Evolutionary conservation across 1,139 yeast genomes (phyloP), one percentile per base, ranked within the genome.

Genomic region (Blastobotrys raffinosifermentans): DNA sequence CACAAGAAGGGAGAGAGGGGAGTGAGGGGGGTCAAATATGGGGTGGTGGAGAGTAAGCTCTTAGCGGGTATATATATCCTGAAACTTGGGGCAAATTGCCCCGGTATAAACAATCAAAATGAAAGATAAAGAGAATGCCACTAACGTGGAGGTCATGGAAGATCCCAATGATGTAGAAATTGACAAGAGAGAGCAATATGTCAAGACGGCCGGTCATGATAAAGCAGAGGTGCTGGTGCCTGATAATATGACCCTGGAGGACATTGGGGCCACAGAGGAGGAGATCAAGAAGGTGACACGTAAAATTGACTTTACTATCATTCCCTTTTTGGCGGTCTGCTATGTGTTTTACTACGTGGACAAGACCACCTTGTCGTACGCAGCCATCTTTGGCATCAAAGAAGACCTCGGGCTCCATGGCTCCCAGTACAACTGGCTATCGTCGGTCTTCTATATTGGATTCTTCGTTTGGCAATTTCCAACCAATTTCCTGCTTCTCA

Each of bases 321-420:
- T 77, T 47, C 85, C 86, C 0, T 44, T 77, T 31, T 64, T 77
- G 62, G 68, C 78, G 50, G 46, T 72, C 10, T 57, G 77, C 23
- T 77, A 77, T 52, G 68, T 75, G 15, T 63, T 72, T 37, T 84
- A 77, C 51, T 75, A 72, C 44, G 70, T 79, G 74, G 87, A 80
- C 56, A 80, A 80, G 50, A 61, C 72, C 11, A 64, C 82, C 4
- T 70, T 70, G 21, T 67, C 79, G 9, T 74, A 72, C 48, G 83
- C 84, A 4, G 69, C 84, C 1, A 69, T 80, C 37, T 66, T 78
- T 63, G 84, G 83, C 1, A 63, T 79, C 41, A 65, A 64, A 41
- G 51, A 59, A 2, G 64, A 69, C 43, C 49, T 55, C 21, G 45
- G 68, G 34, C 50, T 59, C 35, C 47, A 54, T 8, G 69, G 68